A percentile compares a stretch with the other conserved stretches of the same genome.
These are phyloP conservation scores for Brettanomyces bruxellensis DNA, from an alignment of 805 yeast genomes.

Conservation along the genomic window DNA sequence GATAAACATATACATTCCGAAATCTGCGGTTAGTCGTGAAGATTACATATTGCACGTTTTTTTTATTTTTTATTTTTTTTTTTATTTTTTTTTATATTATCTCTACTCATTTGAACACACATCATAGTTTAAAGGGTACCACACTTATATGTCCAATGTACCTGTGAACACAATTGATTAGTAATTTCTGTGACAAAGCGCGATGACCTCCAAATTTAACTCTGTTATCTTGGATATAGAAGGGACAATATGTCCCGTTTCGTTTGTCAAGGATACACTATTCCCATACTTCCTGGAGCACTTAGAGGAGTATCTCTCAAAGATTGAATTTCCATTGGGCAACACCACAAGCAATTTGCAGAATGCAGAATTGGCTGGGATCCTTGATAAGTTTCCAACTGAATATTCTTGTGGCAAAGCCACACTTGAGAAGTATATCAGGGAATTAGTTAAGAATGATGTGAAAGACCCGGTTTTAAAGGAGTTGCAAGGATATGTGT, in stretches of 20 bases:
- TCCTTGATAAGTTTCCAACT: constrained; percentile 39
- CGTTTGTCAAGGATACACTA: constrained; percentile 72
- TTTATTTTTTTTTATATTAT: too few relatives aligned
- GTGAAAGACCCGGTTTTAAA: constrained; percentile 72
- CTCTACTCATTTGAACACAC: too few relatives aligned
- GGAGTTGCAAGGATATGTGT: constrained; percentile 72
- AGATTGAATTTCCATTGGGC: constrained; percentile 26
- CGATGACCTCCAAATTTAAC: too few relatives aligned
- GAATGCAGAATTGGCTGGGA: constrained; percentile 16
- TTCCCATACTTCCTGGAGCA: constrained; percentile 64
- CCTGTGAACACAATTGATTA: not conserved
- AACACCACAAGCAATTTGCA: constrained; percentile 8
- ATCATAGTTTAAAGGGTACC: too few relatives aligned
- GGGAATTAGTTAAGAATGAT: constrained; percentile 51
- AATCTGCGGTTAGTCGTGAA: too few relatives aligned
- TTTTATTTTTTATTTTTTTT: too few relatives aligned
- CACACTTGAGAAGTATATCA: constrained; percentile 38
- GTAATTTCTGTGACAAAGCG: constrained; percentile 8
- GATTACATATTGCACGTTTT: too few relatives aligned
- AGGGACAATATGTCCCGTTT: constrained; percentile 88
- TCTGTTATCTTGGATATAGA: constrained; percentile 64
- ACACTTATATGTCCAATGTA: not conserved
- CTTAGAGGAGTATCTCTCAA: constrained; percentile 32
- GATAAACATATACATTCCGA: too few relatives aligned
- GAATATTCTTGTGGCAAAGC: constrained; percentile 20